Percentiles rank a stretch among this genome's conserved stretches.
phyloP scores from a whole-genome alignment of 371 early-diverging fungal species.

The Mucor indicus region DNA sequence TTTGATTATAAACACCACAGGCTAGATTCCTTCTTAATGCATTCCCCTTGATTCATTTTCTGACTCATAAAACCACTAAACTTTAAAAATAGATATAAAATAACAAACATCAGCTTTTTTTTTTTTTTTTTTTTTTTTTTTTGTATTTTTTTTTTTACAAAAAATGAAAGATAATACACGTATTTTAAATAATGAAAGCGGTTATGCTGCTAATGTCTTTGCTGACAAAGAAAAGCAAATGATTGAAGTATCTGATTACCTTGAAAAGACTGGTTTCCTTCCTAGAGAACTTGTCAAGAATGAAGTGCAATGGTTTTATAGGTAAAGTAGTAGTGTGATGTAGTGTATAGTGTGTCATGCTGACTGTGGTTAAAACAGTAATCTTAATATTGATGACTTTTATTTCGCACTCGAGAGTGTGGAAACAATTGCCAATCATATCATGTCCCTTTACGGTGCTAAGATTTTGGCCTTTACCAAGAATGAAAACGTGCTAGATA shows the following conservation, averaged over 20 bases:
- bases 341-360: no score
- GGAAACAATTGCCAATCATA: slow-evolving; percentile 92
- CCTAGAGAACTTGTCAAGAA: slow-evolving; percentile 86
- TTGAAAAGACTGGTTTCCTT: slow-evolving; percentile 88
- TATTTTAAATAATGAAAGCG: slow-evolving; percentile 43
- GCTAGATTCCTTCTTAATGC: no score
- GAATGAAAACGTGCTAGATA: slow-evolving; percentile 82
- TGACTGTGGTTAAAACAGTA: no score
- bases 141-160: no score
- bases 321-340: no score
- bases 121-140: no score
- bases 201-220: slow-evolving; percentile 77
- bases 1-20: no score
- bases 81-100: no score
- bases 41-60: no score
- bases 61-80: no score
- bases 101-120: no score
- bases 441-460: slow-evolving; percentile 93
- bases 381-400: slow-evolving; percentile 97
- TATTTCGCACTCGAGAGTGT: slow-evolving; percentile 92
- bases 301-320: slow-evolving; percentile 96
- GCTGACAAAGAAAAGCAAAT: slow-evolving; percentile 92
- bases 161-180: slow-evolving; percentile 14
- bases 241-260: slow-evolving; percentile 74
- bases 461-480: slow-evolving; percentile 91